Base-by-base conservation (phyloP, 495 filamentous ascomycete species). In the Trichocladium antarcticum region DNA sequence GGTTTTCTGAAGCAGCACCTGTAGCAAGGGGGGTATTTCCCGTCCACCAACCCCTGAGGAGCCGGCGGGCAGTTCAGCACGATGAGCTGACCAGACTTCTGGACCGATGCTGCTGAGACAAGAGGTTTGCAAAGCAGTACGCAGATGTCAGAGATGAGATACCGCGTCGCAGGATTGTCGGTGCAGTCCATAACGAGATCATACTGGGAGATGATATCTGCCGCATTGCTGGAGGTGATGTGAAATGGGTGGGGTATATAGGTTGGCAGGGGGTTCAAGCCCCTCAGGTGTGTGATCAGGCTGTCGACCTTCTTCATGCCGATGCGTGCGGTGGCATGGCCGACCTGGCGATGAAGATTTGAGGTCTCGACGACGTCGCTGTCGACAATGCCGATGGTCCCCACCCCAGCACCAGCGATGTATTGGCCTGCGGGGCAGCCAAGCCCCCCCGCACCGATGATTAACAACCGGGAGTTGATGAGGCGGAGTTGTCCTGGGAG, bases 171-270 rank as follows among this genome's bases (percentile, higher is more conserved):
- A 0, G 90, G 92, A 47, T 87, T 87, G 64, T 98, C 92, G 5
- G 89, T 95, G 58, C 92, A 98, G 65, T 98, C 92, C 24, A 98
- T 76, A 21, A 97, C 78, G 5, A 95, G 54, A 57, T 96, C 87
- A 61, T 93, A 96, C 2, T 65, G 50, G 0, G 64, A 45, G 45
- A 90, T 81, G 34, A 81, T 79, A 14, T 72, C 57, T 8, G 80
- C 68, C 0, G 87, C 84, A 40, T 78, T 82, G 49, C 76, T 61
- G 0, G 85, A 74, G 0, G 70, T 73, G 20, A 95, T 70, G 49
- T 82, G 81, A 27, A 68, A 67, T 12, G 59, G 55, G 60, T 95
- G 69, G 2, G 79, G 57, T 34, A 73, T 59, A 62, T 88, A 87
- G 5, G 64, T 75, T 17, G 82, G 68, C 35, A 75, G 63, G 3